phyloP scores from a whole-genome alignment of 305 asterid genomes.

The Petunia hybrid region DNA sequence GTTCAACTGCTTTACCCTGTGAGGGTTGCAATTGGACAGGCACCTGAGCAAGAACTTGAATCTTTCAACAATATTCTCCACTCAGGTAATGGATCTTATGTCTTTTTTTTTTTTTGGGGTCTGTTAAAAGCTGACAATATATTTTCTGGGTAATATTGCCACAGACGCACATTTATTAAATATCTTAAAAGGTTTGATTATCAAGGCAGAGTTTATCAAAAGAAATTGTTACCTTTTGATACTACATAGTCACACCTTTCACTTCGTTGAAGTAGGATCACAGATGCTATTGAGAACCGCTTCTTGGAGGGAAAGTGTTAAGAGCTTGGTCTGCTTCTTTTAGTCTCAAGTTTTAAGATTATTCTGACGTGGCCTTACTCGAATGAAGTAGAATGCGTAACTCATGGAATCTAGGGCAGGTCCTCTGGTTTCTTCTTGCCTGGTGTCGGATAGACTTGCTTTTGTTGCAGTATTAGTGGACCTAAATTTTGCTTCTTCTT shows the following conservation, averaged over 20 bases:
- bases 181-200: neutral
- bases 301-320: neutral
- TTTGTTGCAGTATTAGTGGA: conserved; percentile 4
- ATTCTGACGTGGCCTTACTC: neutral
- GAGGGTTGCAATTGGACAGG: conserved; percentile 63
- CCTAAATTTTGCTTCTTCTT: neutral
- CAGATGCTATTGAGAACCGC: neutral
- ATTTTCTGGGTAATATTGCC: neutral
- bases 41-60: conserved; percentile 88
- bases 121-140: neutral
- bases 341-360: conserved; percentile 4
- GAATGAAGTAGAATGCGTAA: neutral
- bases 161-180: neutral
- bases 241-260: neutral
- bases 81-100: conserved; percentile 58
- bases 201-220: neutral
- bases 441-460: neutral
- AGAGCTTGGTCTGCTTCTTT: conserved; percentile 1
- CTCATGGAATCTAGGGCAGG: neutral
- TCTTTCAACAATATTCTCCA: conserved; percentile 68
- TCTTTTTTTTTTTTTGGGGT: neutral
- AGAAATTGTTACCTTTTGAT: neutral
- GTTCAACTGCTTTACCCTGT: conserved; percentile 86
- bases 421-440: conserved; percentile 24
- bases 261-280: neutral